A percentile compares a stretch with the other conserved stretches of the same genome.
These are phyloP conservation scores for Lippia alba DNA, from an alignment of 305 asterid species.

Conservation along the genomic window DNA sequence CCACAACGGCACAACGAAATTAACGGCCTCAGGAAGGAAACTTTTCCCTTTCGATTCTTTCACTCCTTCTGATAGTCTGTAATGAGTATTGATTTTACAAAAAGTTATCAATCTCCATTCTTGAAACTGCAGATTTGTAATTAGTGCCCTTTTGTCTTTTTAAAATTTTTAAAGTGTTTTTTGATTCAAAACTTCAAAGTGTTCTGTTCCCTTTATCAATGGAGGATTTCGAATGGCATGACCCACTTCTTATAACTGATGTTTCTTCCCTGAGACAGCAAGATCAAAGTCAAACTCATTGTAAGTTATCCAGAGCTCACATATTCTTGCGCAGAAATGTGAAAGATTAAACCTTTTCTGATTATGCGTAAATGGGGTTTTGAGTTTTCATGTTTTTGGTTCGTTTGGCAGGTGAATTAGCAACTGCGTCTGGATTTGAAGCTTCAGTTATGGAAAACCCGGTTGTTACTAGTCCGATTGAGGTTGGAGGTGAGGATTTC, in stretches of 20 bases:
- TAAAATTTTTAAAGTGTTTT: neutral
- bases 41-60: conserved; percentile 28
- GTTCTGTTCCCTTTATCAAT: conserved; percentile 50
- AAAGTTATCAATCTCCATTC: conserved; percentile 47
- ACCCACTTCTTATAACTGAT: conserved; percentile 81
- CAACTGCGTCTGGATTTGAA: conserved; percentile 38
- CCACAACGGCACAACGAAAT: conserved; percentile 53
- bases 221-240: conserved; percentile 65
- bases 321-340: conserved; percentile 2
- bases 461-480: conserved; percentile 47
- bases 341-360: conserved; percentile 2
- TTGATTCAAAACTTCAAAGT: conserved; percentile 46
- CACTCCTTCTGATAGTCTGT: conserved; percentile 20
- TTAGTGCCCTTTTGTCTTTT: conserved; percentile 28
- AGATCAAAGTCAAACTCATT: conserved; percentile 42
- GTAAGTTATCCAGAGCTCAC: conserved; percentile 48
- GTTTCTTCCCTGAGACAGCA: conserved; percentile 55
- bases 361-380: conserved; percentile 25
- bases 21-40: conserved; percentile 44
- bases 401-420: conserved; percentile 52
- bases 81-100: conserved; percentile 28
- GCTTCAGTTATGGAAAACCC: conserved; percentile 48
- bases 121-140: conserved; percentile 35
- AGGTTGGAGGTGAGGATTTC: conserved; percentile 55
- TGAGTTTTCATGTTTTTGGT: conserved; percentile 27